Evolutionary conservation across 805 yeast genomes (phyloP).

Genomic region (Pachysolen tannophilus): DNA sequence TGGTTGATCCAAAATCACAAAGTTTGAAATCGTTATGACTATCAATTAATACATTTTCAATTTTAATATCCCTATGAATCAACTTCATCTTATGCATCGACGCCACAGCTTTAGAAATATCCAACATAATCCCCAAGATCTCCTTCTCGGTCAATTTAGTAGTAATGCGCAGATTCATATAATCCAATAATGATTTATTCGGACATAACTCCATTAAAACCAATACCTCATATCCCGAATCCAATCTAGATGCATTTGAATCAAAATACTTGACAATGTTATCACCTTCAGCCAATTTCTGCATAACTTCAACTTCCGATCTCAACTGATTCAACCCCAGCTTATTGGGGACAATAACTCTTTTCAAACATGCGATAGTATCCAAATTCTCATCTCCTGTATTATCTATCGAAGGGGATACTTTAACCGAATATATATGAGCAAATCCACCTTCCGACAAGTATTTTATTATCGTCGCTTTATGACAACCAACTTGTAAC

Average conservation of each 20-base stretch:
- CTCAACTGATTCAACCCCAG: conserved; percentile 56
- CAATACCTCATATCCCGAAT: conserved; percentile 71
- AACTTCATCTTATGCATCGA: conserved; percentile 78
- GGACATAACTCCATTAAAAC: conserved; percentile 92
- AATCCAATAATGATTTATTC: conserved; percentile 78
- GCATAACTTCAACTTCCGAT: conserved; percentile 77
- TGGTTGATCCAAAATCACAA: conserved; percentile 91
- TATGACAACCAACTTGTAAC: conserved; percentile 33
- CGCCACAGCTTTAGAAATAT: conserved; percentile 69
- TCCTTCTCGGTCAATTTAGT: conserved; percentile 72
- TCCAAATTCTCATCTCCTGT: conserved; percentile 21
- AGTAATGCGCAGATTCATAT: conserved; percentile 78
- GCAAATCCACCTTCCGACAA: conserved; percentile 62
- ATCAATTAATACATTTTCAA: conserved; percentile 87
- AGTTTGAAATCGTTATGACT: conserved; percentile 62
- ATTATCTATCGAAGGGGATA: conserved; percentile 37
- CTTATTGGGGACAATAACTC: conserved; percentile 69
- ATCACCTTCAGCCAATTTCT: conserved; percentile 45
- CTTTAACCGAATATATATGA: conserved; percentile 61
- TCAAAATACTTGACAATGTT: conserved; percentile 66
- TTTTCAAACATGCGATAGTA: conserved; percentile 53
- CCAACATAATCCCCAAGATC: conserved; percentile 76
- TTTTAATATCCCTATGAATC: conserved; percentile 89
- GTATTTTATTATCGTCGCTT: conserved; percentile 21
- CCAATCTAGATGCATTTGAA: conserved; percentile 62